Conservation (phyloP, 768 basidiomycete species). For the Suillus subaureus region DNA sequence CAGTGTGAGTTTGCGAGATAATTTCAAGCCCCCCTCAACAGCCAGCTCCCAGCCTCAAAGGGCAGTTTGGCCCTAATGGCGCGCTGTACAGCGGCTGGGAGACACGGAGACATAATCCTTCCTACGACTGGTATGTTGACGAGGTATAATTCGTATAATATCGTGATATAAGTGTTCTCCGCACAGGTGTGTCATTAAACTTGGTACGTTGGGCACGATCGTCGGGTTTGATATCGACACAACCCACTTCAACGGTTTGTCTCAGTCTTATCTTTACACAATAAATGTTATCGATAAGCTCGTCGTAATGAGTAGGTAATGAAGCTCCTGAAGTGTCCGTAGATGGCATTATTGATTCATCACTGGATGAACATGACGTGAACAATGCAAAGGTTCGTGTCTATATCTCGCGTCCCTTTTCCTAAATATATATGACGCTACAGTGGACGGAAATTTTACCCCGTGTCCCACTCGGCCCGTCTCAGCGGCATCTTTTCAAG, state of each 20-base stretch:
- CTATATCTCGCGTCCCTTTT: background rate
- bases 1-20: constrained; percentile 1
- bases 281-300: constrained; percentile 3
- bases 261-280: constrained; percentile 12
- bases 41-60: constrained; percentile 88
- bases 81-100: constrained; percentile 97
- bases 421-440: constrained; percentile 2
- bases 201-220: constrained; percentile 76
- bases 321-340: constrained; percentile 86
- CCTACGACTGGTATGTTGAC: constrained; percentile 76
- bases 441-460: constrained; percentile 87
- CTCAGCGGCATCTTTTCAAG: constrained; percentile 86
- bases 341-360: constrained; percentile 51
- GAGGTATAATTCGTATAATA: background rate
- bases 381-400: constrained; percentile 57
- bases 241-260: constrained; percentile 84
- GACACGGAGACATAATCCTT: constrained; percentile 82
- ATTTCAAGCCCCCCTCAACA: constrained; percentile 30
- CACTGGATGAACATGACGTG: constrained; percentile 45
- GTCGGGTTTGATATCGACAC: constrained; percentile 94
- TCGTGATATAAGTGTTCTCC: background rate
- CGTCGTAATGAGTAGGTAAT: constrained; percentile 55
- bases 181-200: constrained; percentile 83
- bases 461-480: constrained; percentile 75
- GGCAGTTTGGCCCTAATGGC: constrained; percentile 96